Percentiles rank a stretch among this genome's conserved stretches.
phyloP scores from a whole-genome alignment of 2,329 filamentous ascomycete species.

The Sporothrix inflata region DNA sequence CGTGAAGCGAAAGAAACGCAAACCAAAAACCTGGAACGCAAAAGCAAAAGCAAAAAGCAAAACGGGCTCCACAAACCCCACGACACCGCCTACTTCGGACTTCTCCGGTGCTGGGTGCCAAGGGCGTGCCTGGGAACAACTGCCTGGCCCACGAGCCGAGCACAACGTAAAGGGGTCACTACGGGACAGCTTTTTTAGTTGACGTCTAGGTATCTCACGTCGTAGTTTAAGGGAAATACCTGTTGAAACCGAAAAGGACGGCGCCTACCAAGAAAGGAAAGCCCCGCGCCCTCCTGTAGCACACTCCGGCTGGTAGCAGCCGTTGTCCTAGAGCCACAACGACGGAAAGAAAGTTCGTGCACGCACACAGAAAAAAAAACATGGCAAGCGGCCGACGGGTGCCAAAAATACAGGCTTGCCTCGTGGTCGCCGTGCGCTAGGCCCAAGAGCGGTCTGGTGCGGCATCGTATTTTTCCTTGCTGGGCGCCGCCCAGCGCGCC shows the following conservation, averaged over 20 bases:
- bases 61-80: neutral
- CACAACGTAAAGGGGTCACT: neutral
- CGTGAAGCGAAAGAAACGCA: neutral
- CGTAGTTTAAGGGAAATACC: neutral
- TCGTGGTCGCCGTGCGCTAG: constrained; percentile 25
- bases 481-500: neutral
- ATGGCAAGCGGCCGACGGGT: neutral
- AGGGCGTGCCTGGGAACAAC: too few species aligned
- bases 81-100: too few species aligned
- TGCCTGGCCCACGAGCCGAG: too few species aligned
- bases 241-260: neutral
- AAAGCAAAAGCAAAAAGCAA: neutral
- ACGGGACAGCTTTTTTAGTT: neutral
- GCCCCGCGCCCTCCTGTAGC: neutral
- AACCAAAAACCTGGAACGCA: neutral
- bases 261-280: neutral
- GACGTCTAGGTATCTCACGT: neutral
- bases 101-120: too few species aligned
- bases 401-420: constrained; percentile 13
- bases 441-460: neutral
- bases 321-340: neutral
- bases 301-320: neutral
- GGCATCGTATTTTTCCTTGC: neutral
- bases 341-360: neutral
- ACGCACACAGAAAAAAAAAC: neutral